Base-by-base conservation (phyloP, 169 alveolate species). In the Plasmodium malariae region DNA sequence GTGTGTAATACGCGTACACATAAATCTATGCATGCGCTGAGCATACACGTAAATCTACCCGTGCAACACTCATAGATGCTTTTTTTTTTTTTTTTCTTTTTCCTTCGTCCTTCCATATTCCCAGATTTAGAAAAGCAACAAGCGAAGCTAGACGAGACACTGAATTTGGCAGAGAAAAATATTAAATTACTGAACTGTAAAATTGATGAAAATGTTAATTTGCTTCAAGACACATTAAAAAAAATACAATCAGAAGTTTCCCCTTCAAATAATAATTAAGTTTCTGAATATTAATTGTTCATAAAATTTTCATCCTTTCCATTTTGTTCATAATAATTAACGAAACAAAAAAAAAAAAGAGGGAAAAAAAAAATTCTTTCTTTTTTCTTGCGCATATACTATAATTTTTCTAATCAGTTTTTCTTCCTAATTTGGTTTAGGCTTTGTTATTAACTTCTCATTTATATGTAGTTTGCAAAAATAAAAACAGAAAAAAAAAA, bases 41-140 rank as follows among this genome's bases (percentile, higher is more conserved):
- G 19, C 59, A 49, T n/a, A 12, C 4, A 49, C 59, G 19, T 49
- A 49, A 9, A 6, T 5, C 14, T 32, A 30, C 30, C 12, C 21
- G 0, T 28, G 6, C 30, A 12, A 63, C 51, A 30, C 74, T 9
- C 74, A 26, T 28, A n/a, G 5, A 49, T 63, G 12, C 24, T 63
- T 36, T 63, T 30, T 7, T 63, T 57, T 57, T 19, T 57, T 11
- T 2, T 6, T 34, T 30, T 62, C 28, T 62, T 24, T 28, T 19
- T 55, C 24, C 19, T 14, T 71, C 62, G 5, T 21, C 57, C 62
- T 17, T 19, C 55, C 4, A 7, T 32, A 45, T 62, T 54, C 37
- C 36, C 49, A 83, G 91, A 83, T 67, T 67, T 83, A 43, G 91
- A 83, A 54, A 68, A 83, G n/a, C 85, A 83, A 59, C 91, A 83